Base-by-base conservation (phyloP, 371 early-diverging fungal genomes). In the Mortierella sp. region DNA sequence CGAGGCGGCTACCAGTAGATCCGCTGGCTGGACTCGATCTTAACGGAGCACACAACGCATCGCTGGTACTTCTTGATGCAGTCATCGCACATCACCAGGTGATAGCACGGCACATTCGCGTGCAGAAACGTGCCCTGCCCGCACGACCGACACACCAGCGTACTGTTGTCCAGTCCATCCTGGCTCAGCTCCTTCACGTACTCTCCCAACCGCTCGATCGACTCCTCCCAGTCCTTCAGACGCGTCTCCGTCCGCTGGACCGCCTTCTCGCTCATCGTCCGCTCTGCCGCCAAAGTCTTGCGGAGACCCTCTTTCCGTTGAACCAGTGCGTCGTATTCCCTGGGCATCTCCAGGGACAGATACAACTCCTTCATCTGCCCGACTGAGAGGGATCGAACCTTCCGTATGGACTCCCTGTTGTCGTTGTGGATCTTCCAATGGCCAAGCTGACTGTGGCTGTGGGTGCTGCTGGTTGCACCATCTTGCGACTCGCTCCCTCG, bases 101-200 rank as follows among this genome's bases (percentile, higher is more conserved):
- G 86, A 44, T 68, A 81, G 63, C 86, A 86, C 2, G 86, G 86
- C 14, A 64, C 52, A 64, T 80, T 72, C 4, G 79, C 85, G 48
- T 75, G 79, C 34, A 73, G 50, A 50, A 85, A 70, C 4, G 64
- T 22, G 16, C 81, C 85, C 6, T 75, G 69, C 34, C 74, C 79
- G 58, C 86, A 86, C 6, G 67, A 61, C 22, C 81, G 66, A 52
- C 86, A 86, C n/a, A 64, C 55, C 16, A 76, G 29, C 13, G 71
- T 69, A 8, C 67, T 76, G 26, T 76, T 80, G 50, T 76, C 73
- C 0, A 69, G 48, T 34, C 80, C 80, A 34, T 73, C 70, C 40
- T 39, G 61, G 39, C 64, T 44, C 11, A 73, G 58, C 39, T 29
- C 63, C 50, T 26, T 40, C 45, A 61, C 39, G 24, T 71, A 68